Base-by-base conservation (phyloP, 1,284 basidiomycete genomes). In the Pascua guehoae region DNA sequence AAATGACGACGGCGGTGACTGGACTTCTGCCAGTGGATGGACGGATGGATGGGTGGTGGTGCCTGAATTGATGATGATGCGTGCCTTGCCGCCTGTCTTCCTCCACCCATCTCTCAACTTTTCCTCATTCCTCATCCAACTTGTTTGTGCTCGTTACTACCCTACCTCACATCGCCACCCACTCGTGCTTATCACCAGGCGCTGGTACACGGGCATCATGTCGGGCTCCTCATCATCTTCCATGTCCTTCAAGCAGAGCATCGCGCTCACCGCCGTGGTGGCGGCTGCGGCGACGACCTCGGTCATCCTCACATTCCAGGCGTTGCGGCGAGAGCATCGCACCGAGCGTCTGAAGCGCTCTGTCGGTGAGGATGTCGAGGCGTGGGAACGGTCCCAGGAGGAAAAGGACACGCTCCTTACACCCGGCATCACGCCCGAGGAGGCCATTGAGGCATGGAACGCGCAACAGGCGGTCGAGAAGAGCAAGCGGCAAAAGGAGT, bases 321-420 rank as follows among this genome's bases (percentile, higher is more conserved):
- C 72, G 2, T 58, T 78, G 14, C 68, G 75, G 18, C 67, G 76
- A 9, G 70, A 73, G 60, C 66, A 68, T 41, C 62, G 66, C 16
- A 76, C 74, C 10, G 73, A 73, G 52, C 58, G 57, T 38, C 68
- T 79, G 5, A 75, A 77, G 60, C 66, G 66, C 32, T 65, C 73
- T 45, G 76, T 79, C 9, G 74, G 71, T 10, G 65, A 71, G 37
- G 76, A 78, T 42, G 71, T 78, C 9, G 72, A 73, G 44, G 66
- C 68, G 48, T 74, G 72, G 72, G 72, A 76, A 56, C 54, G 59
- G 44, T 15, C 32, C 12, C 56, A 58, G 17, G 47, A 14, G 43
- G 38, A 36, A 44, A n/a, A 43, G 11, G 43, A 47, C 24, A 32
- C 7, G 24, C 24, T 32, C 24, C 24, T 32, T 7, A 32, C 24